Evolutionary conservation across 306 rosid genomes (phyloP).

Genomic region (Hippophae gyantsensis): DNA sequence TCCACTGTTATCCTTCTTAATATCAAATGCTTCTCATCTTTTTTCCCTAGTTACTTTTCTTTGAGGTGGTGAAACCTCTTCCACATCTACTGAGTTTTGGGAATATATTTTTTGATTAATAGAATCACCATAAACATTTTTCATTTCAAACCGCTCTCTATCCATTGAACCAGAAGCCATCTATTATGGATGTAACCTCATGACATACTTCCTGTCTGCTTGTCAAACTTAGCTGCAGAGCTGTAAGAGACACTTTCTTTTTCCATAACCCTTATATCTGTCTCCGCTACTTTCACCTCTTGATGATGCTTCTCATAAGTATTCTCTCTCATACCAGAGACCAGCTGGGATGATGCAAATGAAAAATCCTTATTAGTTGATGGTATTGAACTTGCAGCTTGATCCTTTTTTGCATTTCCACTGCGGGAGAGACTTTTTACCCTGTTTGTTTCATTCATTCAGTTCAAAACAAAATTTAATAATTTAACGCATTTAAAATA

Average conservation of each 20-base stretch:
- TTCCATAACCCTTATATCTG: conserved; percentile 44
- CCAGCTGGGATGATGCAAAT: conserved; percentile 42
- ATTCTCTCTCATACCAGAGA: conserved; percentile 43
- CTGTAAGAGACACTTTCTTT: conserved; percentile 47
- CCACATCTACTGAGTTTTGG: conserved; percentile 42
- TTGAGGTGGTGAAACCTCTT: conserved; percentile 28
- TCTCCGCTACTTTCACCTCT: conserved; percentile 54
- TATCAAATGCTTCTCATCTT: too few species aligned
- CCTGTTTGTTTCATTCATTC: conserved; percentile 37
- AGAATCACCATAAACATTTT: conserved; percentile 41
- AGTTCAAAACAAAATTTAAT: conserved; percentile 16
- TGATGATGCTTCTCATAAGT: conserved; percentile 42
- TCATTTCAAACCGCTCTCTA: conserved; percentile 53
- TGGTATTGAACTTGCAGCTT: conserved; percentile 36
- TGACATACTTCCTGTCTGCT: conserved; percentile 37
- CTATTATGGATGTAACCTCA: conserved; percentile 33
- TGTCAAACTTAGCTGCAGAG: conserved; percentile 55
- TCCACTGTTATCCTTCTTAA: too few species aligned
- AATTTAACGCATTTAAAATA: conserved; percentile 1
- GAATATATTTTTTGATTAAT: conserved; percentile 51
- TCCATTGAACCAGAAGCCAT: conserved; percentile 38
- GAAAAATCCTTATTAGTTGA: conserved; percentile 48
- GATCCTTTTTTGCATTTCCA: conserved; percentile 85
- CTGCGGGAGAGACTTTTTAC: conserved; percentile 91
- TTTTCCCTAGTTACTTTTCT: too few species aligned